Evolutionary conservation across 2,329 filamentous ascomycete genomes (phyloP), one percentile per base, ranked within the genome.

Genomic region (Huntiella abstrusa): DNA sequence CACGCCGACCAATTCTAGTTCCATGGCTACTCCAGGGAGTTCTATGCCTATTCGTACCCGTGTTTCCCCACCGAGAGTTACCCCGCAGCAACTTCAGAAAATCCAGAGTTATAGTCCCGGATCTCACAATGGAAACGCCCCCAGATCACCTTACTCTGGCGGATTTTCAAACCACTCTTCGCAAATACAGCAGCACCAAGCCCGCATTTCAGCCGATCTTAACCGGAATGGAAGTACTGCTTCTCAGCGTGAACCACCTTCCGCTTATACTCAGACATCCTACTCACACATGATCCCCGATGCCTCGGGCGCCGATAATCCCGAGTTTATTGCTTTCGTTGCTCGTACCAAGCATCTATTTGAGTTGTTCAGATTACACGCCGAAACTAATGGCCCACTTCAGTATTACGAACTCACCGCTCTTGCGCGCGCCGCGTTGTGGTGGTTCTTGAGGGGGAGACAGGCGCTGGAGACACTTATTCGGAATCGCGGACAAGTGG

Each of bases 401-500:
- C 68, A 73, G 47, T 68, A 71, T 28, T 79, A 74, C 43, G 65
- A 75, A 0, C 68, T 80, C 0, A 67, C 70, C 41, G 75, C 85
- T 50, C 80, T 87, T 64, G 68, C 80, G 7, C 72, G 83, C 49
- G 79, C 77, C 17, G 78, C 76, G 3, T 65, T 83, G 1, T 95
- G 87, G 87, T 95, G 87, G 87, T 92, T 94, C 56, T 58, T 93
- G 40, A 80, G 75, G 53, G 87, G 86, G 15, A 77, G 86, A 51
- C 74, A 78, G 55, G 76, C 77, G 7, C 67, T 94, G 44, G 87
- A 94, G 58, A 61, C 64, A 10, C 68, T 79, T 35, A 77, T 92
- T 41, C 71, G 83, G 50, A 77, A 75, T 45, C 70, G 74, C 5
- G 70, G 77, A 28, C 62, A 65, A 33, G 67, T 62, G 37, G 58